Base-by-base conservation (phyloP, 495 filamentous ascomycete species). In the Neurospora sp. region DNA sequence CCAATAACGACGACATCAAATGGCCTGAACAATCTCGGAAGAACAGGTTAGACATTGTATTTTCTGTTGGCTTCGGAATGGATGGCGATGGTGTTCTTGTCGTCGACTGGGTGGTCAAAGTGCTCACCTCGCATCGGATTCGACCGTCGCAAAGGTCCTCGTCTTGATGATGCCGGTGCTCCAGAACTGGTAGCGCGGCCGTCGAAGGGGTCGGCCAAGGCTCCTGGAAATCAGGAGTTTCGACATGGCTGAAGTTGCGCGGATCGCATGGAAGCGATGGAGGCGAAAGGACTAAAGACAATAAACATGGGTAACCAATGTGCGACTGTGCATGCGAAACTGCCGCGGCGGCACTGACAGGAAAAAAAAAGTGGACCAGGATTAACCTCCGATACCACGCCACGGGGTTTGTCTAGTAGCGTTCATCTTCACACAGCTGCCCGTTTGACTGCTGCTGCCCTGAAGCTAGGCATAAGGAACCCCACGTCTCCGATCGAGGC, bases 1-100 rank as follows among this genome's bases (percentile, higher is more conserved):
- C 96, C 96, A 72, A 99, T 94, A 14, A 99, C 94, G 62, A 98
- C 85, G 69, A 99, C 96, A 87, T 98, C 96, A 78, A 92, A 97
- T 10, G 90, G 85, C 71, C 93, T 94, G 48, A 2, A 8, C 9
- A n/a, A 2, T 66, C 20, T 59, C n/a, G 39, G 8, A 20, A n/a
- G 46, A 4, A 39, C 42, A 23, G 70, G 76, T 71, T 27, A 39
- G 42, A 1, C 42, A 42, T 38, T 37, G n/a, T 54, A 20, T 20
- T 35, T 23, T 72, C 31, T 9, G 5, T 14, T n/a, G 35, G 27
- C 10, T 20, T 48, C 12, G 23, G 11, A 8, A 1, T 44, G 11
- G 70, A 35, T 66, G 54, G 27, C 54, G 54, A 2, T 66, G 7
- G 27, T 66, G 27, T 35, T 35, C 27, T 27, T 27, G 27, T 27